These are phyloP conservation scores for Botrytis elliptica DNA, from an alignment of 2,329 filamentous ascomycete genomes.

Conservation along the genomic window DNA sequence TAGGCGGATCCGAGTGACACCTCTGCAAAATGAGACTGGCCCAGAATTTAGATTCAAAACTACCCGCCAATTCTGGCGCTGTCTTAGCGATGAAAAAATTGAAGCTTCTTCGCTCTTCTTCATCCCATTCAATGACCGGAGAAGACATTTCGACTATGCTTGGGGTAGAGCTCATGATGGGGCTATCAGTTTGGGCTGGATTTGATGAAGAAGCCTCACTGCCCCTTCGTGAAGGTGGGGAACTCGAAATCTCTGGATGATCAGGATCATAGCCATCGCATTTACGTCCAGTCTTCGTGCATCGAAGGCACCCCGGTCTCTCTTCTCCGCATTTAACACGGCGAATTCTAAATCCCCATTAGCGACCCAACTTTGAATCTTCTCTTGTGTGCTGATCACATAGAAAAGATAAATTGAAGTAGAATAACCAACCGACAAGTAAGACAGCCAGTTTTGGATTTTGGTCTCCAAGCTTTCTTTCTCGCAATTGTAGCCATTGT, in stretches of 20 bases:
- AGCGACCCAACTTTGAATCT: conserved; percentile 4
- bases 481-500: conserved; percentile 19
- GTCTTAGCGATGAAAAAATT: conserved; percentile 33
- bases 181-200: not conserved
- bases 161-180: not conserved
- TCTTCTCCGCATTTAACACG: conserved; percentile 38
- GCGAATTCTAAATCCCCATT: conserved; percentile 28
- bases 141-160: not conserved
- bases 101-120: conserved; percentile 23
- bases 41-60: conserved; percentile 34
- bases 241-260: not conserved
- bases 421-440: conserved; percentile 34
- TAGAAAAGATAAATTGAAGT: not conserved
- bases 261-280: conserved; percentile 35
- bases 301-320: conserved; percentile 35
- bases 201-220: not conserved
- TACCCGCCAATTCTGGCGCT: conserved; percentile 30
- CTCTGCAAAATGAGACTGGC: conserved; percentile 30
- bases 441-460: conserved; percentile 33
- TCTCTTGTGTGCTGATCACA: not conserved
- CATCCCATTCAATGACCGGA: not conserved
- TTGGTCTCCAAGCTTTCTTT: conserved; percentile 36
- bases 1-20: conserved; percentile 29
- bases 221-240: not conserved
- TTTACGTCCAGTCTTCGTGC: conserved; percentile 34